phyloP scores from a whole-genome alignment of 257 asterid genomes.

The Solanum appendiculatum region DNA sequence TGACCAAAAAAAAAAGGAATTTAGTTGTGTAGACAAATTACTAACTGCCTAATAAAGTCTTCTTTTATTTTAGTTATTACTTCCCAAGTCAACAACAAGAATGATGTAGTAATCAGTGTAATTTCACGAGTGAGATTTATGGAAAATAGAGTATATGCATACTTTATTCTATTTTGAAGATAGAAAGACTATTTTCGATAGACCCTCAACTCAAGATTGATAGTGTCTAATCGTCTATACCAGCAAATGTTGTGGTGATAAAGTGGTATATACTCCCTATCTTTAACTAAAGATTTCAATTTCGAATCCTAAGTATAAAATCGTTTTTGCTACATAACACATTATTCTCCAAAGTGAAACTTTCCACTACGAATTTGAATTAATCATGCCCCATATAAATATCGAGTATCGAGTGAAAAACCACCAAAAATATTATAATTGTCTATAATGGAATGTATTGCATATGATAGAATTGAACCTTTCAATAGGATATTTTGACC shows the following conservation, averaged over 20 bases:
- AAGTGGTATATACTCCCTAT: rapidly evolving
- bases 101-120: not conserved
- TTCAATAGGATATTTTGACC: not conserved
- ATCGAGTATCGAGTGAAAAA: rapidly evolving
- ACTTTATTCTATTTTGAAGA: not conserved
- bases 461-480: not conserved
- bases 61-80: not conserved
- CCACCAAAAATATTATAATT: not conserved
- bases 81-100: not conserved
- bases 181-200: not conserved
- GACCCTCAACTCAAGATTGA: too few species aligned
- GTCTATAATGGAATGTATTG: not conserved
- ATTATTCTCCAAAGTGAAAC: not conserved
- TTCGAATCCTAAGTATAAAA: not conserved
- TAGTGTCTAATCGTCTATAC: not conserved
- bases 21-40: not conserved
- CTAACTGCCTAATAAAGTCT: not conserved
- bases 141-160: rapidly evolving
- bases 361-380: rapidly evolving
- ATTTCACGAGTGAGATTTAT: not conserved
- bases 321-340: not conserved
- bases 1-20: not conserved
- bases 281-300: not conserved
- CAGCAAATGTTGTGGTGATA: not conserved
- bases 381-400: not conserved